Conservation (phyloP, 345 rosid species). For the Aquilaria yunnanensis region DNA sequence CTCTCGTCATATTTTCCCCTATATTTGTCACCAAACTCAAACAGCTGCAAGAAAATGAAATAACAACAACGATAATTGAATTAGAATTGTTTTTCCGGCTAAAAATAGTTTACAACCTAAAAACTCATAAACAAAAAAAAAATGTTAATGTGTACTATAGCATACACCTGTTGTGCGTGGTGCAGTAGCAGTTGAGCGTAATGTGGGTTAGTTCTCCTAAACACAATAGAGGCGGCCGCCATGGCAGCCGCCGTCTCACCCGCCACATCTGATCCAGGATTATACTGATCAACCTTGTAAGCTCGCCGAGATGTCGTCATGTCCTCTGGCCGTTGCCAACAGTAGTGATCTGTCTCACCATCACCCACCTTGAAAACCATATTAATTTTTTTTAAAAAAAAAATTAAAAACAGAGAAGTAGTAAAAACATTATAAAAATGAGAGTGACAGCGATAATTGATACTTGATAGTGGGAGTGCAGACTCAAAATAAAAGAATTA, state of each 20-base stretch:
- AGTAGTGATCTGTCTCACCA: constrained; percentile 80
- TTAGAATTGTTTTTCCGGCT: not conserved
- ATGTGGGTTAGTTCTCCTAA: constrained; percentile 52
- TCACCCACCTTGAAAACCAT: constrained; percentile 64
- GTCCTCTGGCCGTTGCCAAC: constrained; percentile 99
- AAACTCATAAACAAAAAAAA: not conserved
- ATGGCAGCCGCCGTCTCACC: constrained; percentile 84
- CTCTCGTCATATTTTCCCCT: constrained; percentile 62
- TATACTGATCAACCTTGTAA: constrained; percentile 54
- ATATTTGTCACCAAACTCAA: constrained; percentile 53
- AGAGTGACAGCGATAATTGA: too few relatives aligned
- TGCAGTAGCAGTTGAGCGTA: constrained; percentile 69
- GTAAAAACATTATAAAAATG: too few relatives aligned
- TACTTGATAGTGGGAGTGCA: too few relatives aligned
- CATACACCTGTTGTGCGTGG: constrained; percentile 55
- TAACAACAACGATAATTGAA: not conserved
- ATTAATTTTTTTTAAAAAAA: not conserved
- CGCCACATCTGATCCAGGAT: constrained; percentile 79
- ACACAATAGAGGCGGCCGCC: constrained; percentile 85
- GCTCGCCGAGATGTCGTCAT: constrained; percentile 77
- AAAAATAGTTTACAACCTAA: not conserved
- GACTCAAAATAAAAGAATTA: too few relatives aligned
- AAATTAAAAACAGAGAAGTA: not conserved
- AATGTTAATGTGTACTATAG: too few relatives aligned
- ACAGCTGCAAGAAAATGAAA: constrained; percentile 32